Base-by-base conservation (phyloP, 768 basidiomycete species). In the Russula sp. region DNA sequence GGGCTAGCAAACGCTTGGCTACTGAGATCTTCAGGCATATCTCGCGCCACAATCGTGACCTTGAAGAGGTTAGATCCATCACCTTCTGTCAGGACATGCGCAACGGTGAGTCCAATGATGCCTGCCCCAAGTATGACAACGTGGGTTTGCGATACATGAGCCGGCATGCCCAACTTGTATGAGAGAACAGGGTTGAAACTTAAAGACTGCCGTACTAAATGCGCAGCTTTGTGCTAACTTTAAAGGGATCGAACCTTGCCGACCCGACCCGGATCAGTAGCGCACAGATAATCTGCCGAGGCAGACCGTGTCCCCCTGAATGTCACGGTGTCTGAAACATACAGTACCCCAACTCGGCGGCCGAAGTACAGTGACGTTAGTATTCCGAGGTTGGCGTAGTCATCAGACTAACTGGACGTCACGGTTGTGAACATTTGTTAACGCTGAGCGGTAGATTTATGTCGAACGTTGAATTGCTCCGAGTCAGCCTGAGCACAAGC, bases 1-100 rank as follows among this genome's bases (percentile, higher is more conserved):
- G 81, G 81, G 58, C 78, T 81, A 9, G 80, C 74, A 72, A 78
- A 81, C 4, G 74, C 77, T 56, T 79, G 78, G 4, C 79, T 80
- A 50, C 73, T 72, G 22, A 74, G 61, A 63, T 76, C 75, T 16
- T 74, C 73, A 0, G 77, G 77, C 70, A 76, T 68, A 66, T 78
- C 77, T 40, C 76, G 68, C 13, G 77, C 77, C 32, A 78, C 68
- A 22, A 78, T 65, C 2, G 71, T 72, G 62, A 78, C 71, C 47
- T 71, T 71, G 65, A 69, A 73, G 40, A 31, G 44, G 6, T 42
- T 40, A n/a, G 55, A 56, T 18, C 60, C 53, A 22, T 62, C 53
- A 13, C 54, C 61, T 35, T 67, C 56, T 6, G 75, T 71, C 40
- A 77, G 61, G 55, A 73, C 71, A 63, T 77, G 71, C 0, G 78